Percentiles rank a stretch among this genome's conserved stretches.
Evolutionary conservation across 495 filamentous ascomycete species (phyloP).

Genomic region (Penicillium maclennaniae): DNA sequence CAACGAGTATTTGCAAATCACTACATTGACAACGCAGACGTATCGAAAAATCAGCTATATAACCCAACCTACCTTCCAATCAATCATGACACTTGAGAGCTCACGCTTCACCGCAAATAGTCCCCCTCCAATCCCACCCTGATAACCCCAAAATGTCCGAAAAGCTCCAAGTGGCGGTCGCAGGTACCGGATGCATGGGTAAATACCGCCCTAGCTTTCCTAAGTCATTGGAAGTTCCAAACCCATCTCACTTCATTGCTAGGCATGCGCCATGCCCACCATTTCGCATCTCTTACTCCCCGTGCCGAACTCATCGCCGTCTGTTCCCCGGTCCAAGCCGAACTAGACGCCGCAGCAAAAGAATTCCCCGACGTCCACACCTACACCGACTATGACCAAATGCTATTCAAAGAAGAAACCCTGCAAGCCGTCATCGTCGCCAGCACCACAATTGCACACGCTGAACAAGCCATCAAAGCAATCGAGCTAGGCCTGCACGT

Average conservation of each 20-base stretch:
- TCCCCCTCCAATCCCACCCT: background rate
- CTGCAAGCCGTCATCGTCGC: conserved; percentile 48
- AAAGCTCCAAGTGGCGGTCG: conserved; percentile 43
- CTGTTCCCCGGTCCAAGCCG: conserved; percentile 37
- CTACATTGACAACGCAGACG: too few species aligned
- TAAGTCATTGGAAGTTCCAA: background rate
- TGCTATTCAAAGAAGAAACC: conserved; percentile 38
- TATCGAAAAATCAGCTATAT: background rate
- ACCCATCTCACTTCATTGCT: conserved; percentile 34
- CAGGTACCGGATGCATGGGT: conserved; percentile 53
- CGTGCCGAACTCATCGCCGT: conserved; percentile 47
- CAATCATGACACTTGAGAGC: background rate
- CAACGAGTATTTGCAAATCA: background rate
- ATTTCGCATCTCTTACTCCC: conserved; percentile 41
- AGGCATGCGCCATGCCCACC: conserved; percentile 47
- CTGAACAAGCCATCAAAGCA: conserved; percentile 47
- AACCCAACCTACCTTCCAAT: background rate
- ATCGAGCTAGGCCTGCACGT: conserved; percentile 48
- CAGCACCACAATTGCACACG: conserved; percentile 45
- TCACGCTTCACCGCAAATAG: background rate
- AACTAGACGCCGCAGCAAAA: conserved; percentile 39
- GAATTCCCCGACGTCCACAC: conserved; percentile 28
- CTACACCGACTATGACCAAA: conserved; percentile 44
- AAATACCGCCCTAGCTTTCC: background rate
- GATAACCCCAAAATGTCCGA: conserved; percentile 24